These are phyloP conservation scores for Leptographium procerum DNA, from an alignment of 2,329 filamentous ascomycete species.

Conservation along the genomic window DNA sequence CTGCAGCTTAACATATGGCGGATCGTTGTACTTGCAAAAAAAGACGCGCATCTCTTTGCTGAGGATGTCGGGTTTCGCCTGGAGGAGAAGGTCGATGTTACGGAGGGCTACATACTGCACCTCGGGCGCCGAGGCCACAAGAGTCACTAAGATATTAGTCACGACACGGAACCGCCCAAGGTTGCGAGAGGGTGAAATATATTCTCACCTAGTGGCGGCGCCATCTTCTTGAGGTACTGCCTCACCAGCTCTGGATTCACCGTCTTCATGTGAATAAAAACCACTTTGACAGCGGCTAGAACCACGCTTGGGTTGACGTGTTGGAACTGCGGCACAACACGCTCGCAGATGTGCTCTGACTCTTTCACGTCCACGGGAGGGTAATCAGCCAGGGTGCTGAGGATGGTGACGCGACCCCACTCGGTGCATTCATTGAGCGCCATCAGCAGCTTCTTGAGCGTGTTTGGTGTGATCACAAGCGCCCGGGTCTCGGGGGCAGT, in stretches of 20 bases:
- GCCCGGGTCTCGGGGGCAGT: conserved; percentile 83
- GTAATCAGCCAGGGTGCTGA: conserved; percentile 84
- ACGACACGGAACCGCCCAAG: background rate
- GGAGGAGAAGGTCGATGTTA: conserved; percentile 91
- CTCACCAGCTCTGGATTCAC: conserved; percentile 67
- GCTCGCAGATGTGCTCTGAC: conserved; percentile 94
- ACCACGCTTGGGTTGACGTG: conserved; percentile 97
- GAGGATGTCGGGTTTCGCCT: conserved; percentile 91
- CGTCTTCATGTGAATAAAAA: conserved; percentile 90
- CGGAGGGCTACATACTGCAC: conserved; percentile 94
- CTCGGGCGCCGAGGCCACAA: conserved; percentile 90
- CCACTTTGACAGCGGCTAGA: conserved; percentile 91
- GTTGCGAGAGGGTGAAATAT: background rate
- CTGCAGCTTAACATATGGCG: conserved; percentile 91
- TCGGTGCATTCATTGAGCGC: conserved; percentile 97
- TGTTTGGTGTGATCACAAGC: conserved; percentile 68
- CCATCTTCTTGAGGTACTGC: conserved; percentile 97
- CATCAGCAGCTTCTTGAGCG: conserved; percentile 90
- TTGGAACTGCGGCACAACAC: conserved; percentile 93
- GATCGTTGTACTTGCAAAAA: conserved; percentile 99
- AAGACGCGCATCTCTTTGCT: conserved; percentile 97
- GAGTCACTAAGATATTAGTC: conserved; percentile 52
- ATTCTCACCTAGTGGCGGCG: conserved; percentile 72
- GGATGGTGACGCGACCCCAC: conserved; percentile 91
- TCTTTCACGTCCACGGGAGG: conserved; percentile 81